Conservation (phyloP, 2,329 filamentous ascomycete species). For the Botrytis galanthina region DNA sequence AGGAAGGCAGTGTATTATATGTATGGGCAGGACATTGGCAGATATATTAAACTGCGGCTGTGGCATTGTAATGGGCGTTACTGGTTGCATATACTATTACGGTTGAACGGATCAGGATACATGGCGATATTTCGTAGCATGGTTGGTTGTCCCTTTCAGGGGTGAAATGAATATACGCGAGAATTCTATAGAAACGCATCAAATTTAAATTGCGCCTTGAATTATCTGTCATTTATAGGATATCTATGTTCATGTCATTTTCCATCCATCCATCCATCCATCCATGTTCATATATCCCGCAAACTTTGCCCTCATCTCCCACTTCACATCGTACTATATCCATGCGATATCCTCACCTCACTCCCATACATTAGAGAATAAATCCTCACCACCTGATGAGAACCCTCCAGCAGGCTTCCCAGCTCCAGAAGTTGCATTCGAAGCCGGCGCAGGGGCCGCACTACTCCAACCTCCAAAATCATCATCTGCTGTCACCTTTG, state of each 20-base stretch:
- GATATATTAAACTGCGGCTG: conserved; percentile 25
- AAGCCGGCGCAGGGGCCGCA: conserved; percentile 56
- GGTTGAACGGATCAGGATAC: neutral
- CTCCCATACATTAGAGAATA: conserved; percentile 96
- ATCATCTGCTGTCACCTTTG: conserved; percentile 81
- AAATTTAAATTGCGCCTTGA: neutral
- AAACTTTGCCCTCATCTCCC: neutral
- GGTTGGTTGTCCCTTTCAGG: neutral
- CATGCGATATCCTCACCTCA: conserved; percentile 49
- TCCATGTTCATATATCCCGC: conserved; percentile 1
- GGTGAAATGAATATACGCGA: neutral
- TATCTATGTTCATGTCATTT: conserved; percentile 22
- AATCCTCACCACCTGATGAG: conserved; percentile 64
- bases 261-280: conserved; percentile 5
- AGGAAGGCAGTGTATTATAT: conserved; percentile 29
- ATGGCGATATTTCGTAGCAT: neutral
- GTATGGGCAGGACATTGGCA: conserved; percentile 5
- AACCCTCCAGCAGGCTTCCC: conserved; percentile 15
- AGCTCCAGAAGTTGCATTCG: conserved; percentile 60
- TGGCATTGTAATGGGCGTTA: conserved; percentile 38
- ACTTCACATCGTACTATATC: neutral
- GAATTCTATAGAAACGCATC: conserved; percentile 1
- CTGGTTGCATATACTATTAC: conserved; percentile 8
- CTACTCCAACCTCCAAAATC: conserved; percentile 96
- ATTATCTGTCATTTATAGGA: conserved; percentile 13